Conservation (phyloP, 2,329 filamentous ascomycete genomes). For the Cercospora nicotianae region DNA sequence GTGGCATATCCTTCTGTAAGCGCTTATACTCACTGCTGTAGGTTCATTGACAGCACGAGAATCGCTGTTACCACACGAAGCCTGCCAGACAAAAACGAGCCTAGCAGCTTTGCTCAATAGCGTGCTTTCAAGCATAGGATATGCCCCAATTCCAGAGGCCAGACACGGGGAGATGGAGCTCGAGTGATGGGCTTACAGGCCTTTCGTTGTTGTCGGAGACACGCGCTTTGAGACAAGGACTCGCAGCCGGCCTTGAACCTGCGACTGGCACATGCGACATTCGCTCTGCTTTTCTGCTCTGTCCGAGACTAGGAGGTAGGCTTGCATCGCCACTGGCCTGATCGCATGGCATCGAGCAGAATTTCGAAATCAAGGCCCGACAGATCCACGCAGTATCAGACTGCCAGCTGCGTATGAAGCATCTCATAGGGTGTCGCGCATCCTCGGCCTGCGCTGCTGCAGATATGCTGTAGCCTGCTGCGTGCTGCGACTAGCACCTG, state of each 20-base stretch:
- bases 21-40: background rate
- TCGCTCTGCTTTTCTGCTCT: background rate
- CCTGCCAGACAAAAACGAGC: background rate
- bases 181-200: background rate
- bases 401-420: background rate
- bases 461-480: background rate
- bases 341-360: background rate
- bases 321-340: background rate
- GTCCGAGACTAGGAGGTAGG: background rate
- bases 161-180: background rate
- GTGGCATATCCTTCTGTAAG: no score
- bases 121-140: background rate
- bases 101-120: background rate
- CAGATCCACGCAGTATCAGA: background rate
- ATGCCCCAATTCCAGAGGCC: background rate
- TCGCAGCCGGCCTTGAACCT: background rate
- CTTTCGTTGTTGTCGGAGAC: background rate
- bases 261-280: background rate
- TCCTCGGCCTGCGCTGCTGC: background rate
- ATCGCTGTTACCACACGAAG: background rate
- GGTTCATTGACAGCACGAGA: background rate
- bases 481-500: conserved; percentile 2
- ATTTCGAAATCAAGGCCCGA: background rate
- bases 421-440: background rate
- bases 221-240: background rate